Percentiles rank a stretch among this genome's conserved stretches.
Evolutionary conservation across 2,329 filamentous ascomycete genomes (phyloP).

Genomic region (Aaosphaeria arxii): DNA sequence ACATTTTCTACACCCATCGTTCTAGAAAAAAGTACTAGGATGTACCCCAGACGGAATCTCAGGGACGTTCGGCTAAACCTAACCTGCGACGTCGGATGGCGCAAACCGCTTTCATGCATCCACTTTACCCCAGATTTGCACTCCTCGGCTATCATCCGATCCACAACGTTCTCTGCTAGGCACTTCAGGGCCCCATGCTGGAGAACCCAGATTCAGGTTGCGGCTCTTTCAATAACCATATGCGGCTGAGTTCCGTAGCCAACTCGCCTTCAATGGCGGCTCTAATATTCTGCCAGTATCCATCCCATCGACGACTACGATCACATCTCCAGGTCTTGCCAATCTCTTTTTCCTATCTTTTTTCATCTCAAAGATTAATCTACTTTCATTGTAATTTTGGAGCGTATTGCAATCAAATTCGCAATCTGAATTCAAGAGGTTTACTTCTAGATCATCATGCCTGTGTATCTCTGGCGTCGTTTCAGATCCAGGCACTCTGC

Average conservation of each 20-base stretch:
- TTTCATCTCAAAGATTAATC: not conserved
- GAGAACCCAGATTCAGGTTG: slow-evolving; percentile 3
- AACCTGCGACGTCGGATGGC: slow-evolving; percentile 15
- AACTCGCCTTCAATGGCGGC: slow-evolving; percentile 7
- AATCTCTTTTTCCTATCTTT: slow-evolving; percentile 1
- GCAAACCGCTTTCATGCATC: slow-evolving; percentile 16
- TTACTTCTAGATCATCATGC: slow-evolving; percentile 5
- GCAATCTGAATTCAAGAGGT: not conserved
- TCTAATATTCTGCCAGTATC: slow-evolving; percentile 9
- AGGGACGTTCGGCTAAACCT: slow-evolving; percentile 16
- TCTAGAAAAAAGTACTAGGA: slow-evolving; percentile 13
- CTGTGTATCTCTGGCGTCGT: slow-evolving; percentile 8
- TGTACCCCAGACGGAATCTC: slow-evolving; percentile 5
- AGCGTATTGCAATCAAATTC: too few species aligned
- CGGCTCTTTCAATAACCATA: slow-evolving; percentile 15
- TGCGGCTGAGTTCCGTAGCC: slow-evolving; percentile 17
- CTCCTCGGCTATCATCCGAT: slow-evolving; percentile 8
- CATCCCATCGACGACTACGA: not conserved
- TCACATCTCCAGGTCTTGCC: not conserved
- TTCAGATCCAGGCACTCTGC: slow-evolving; percentile 6
- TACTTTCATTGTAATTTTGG: not conserved
- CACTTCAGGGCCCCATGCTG: too few species aligned
- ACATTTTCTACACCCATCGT: not conserved
- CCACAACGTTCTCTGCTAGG: slow-evolving; percentile 1
- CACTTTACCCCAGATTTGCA: slow-evolving; percentile 21